Evolutionary conservation across 2,329 filamentous ascomycete species (phyloP), one percentile per base, ranked within the genome.

Genomic region (Emericellopsis cladophorae): DNA sequence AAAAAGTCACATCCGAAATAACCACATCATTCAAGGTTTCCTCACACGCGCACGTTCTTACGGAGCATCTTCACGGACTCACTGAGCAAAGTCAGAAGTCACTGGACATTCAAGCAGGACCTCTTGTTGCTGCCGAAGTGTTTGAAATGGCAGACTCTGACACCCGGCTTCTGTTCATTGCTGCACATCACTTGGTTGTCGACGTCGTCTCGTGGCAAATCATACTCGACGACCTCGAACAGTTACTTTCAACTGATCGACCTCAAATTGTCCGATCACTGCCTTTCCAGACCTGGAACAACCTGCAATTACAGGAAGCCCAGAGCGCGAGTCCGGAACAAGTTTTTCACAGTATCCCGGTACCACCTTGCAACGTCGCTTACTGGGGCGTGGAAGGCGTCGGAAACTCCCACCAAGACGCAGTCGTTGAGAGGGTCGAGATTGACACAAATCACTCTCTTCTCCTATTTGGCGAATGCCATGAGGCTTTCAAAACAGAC

Each of bases 151-250:
- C 16, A 21, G 2, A 32, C 9, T 33, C 29, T 6, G 15, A 38
- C 4, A 31, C 42, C 4, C 23, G 48, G 53, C 46, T 51, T 2
- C 31, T 65, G 5, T 62, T 62, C 23, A 40, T 66, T 8, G 54
- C 54, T 2, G 52, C 51, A 0, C 60, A 64, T 29, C 61, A 65
- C 40, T 45, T 65, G 0, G 53, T 62, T 5, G 60, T 69, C 24
- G 66, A 69, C 37, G 51, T 70, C 2, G 66, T 70, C 1, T 66
- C 65, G 0, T 70, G 67, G 67, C 53, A 64, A 24, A 52, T 68
- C 5, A 51, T 70, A 1, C 53, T 66, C 0, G 57, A 62, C 37
- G 62, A 68, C 34, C 48, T 68, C 0, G 65, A 70, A 40, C 59
- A 61, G 9, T 40, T 61, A 3, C 47, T 68, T 32, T 50, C 57